phyloP scores from a whole-genome alignment of 106 monocot genomes.

The Dactylorhiza incarnata region DNA sequence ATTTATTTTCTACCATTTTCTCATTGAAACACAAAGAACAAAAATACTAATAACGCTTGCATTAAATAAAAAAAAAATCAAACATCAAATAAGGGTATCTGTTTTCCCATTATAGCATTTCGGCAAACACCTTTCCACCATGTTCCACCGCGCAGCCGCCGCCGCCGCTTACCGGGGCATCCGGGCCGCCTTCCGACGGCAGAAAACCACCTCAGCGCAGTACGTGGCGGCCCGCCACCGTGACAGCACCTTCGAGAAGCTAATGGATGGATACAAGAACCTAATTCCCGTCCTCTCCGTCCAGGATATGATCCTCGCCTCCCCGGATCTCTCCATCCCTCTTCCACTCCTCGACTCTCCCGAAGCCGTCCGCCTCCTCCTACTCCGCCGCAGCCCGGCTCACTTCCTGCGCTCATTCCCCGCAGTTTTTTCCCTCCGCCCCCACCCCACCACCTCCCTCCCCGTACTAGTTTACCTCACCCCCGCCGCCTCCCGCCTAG shows the following conservation, averaged over 20 bases:
- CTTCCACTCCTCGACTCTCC: constrained; percentile 43
- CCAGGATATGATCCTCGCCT: constrained; percentile 58
- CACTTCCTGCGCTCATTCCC: constrained; percentile 63
- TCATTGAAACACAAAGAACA: too few relatives aligned
- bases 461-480: constrained; percentile 35
- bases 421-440: constrained; percentile 47
- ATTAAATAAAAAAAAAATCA: too few relatives aligned
- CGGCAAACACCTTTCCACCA: neutral
- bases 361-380: constrained; percentile 36
- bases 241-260: constrained; percentile 81
- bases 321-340: constrained; percentile 39
- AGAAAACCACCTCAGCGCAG: constrained; percentile 55
- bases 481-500: constrained; percentile 28
- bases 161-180: neutral
- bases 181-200: constrained; percentile 14
- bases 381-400: constrained; percentile 43
- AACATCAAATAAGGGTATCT: too few relatives aligned
- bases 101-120: neutral
- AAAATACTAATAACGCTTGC: too few relatives aligned
- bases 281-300: constrained; percentile 43
- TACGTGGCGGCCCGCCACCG: constrained; percentile 44
- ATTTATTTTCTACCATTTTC: too few relatives aligned
- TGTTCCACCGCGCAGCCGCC: neutral
- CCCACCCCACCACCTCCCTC: constrained; percentile 18
- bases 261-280: constrained; percentile 64